Evolutionary conservation across 2,329 filamentous ascomycete genomes (phyloP).

Genomic region (Phialophora macrospora): DNA sequence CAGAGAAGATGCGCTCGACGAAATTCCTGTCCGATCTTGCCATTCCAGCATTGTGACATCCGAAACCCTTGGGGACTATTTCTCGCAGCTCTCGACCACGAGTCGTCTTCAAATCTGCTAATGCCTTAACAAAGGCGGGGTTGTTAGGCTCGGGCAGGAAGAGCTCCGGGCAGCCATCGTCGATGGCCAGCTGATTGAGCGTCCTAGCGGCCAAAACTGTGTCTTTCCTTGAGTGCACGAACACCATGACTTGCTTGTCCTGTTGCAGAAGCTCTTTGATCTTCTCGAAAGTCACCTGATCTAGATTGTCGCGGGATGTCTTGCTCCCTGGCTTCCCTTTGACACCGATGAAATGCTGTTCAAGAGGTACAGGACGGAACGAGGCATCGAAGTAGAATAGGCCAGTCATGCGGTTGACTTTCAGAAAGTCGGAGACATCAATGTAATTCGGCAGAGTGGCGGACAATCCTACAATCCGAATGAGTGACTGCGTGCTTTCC

Average conservation of each 20-base stretch:
- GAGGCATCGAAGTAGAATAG: slow-evolving; percentile 97
- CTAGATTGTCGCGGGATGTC: slow-evolving; percentile 84
- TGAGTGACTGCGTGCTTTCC: slow-evolving; percentile 95
- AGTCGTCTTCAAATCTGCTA: slow-evolving; percentile 82
- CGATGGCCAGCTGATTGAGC: slow-evolving; percentile 82
- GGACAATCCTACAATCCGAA: slow-evolving; percentile 92
- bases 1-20: slow-evolving; percentile 88
- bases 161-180: slow-evolving; percentile 77
- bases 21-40: slow-evolving; percentile 89
- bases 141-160: slow-evolving; percentile 83
- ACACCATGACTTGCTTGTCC: slow-evolving; percentile 99
- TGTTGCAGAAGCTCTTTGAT: slow-evolving; percentile 87
- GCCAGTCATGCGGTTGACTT: slow-evolving; percentile 89
- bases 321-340: slow-evolving; percentile 86
- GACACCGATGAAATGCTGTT: slow-evolving; percentile 96
- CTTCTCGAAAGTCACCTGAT: slow-evolving; percentile 88
- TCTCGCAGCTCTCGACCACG: slow-evolving; percentile 87
- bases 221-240: slow-evolving; percentile 95
- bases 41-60: slow-evolving; percentile 97
- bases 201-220: slow-evolving; percentile 86
- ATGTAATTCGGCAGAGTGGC: slow-evolving; percentile 96
- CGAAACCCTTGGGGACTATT: slow-evolving; percentile 85
- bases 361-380: slow-evolving; percentile 91
- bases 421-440: slow-evolving; percentile 95
- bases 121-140: slow-evolving; percentile 70